phyloP scores from a whole-genome alignment of 2,329 filamentous ascomycete species.

The Gaeumannomyces sp. region DNA sequence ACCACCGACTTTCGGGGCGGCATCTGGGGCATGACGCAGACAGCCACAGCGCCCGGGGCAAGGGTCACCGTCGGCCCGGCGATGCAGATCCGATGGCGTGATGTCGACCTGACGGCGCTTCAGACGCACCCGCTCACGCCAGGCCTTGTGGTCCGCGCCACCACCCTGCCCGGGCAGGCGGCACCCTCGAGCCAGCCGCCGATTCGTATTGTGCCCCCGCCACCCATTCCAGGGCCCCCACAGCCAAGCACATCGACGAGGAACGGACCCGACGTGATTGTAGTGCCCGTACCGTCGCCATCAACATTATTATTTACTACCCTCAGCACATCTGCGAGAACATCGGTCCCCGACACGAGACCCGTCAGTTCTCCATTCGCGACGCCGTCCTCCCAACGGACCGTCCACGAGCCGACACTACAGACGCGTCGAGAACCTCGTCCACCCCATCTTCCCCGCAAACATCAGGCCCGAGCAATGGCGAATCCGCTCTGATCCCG shows the following conservation, averaged over 20 bases:
- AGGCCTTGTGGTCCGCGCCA: constrained; percentile 19
- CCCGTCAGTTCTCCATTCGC: not conserved
- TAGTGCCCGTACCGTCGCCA: not conserved
- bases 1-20: constrained; percentile 33
- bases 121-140: constrained; percentile 32
- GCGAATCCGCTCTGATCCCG: not conserved
- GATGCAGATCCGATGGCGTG: constrained; percentile 32
- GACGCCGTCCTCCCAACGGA: not conserved
- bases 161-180: not conserved
- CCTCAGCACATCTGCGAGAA: not conserved
- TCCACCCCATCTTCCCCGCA: too few relatives aligned
- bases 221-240: too few relatives aligned
- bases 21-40: constrained; percentile 28
- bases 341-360: not conserved
- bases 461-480: not conserved
- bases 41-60: constrained; percentile 15
- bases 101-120: constrained; percentile 26
- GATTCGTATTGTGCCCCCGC: not conserved
- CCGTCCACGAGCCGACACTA: not conserved
- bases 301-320: not conserved
- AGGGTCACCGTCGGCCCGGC: constrained; percentile 28
- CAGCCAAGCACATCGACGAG: not conserved
- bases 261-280: not conserved
- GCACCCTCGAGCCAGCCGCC: not conserved
- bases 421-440: not conserved